Base-by-base conservation (phyloP, 192 early-diverging fungal species). In the Coemansia biformis region DNA sequence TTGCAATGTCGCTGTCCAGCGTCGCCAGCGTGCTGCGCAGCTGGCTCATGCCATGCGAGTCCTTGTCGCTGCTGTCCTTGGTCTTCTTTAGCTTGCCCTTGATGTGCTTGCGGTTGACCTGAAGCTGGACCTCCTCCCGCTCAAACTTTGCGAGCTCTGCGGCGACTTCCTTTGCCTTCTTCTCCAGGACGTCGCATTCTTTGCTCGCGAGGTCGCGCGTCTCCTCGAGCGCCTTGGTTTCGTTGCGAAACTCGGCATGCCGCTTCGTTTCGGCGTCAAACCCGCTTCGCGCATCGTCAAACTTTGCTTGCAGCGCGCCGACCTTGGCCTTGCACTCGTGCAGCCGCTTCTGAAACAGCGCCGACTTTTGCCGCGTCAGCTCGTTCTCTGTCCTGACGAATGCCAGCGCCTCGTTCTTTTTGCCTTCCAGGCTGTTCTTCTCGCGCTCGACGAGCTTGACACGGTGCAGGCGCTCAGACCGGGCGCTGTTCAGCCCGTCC, bases 371-470 rank as follows among this genome's bases (percentile, higher is more conserved):
- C 17, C 57, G 44, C 15, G 80, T 67, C 38, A 94, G 66, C 22
- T 80, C 78, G 66, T 94, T 96, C 56, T 92, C 92, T 11, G 83
- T 77, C 44, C 83, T 75, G 14, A 96, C 53, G 48, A 83, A 97
- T 14, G 63, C 57, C 43, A 89, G 84, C 2, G 91, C 93, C 59
- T 93, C 91, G 48, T 78, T 60, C 67, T 88, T 91, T 55, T 78
- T 79, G 16, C 75, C 80, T 78, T 93, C 86, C 26, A 97, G 68
- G 17, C 78, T 58, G 30, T 83, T 77, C 63, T 83, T 88, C 45
- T 98, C 93, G 51, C 86, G 88, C 56, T 95, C 89, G 5, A 93
- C 88, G 39, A 88, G 83, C 56, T 92, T 92, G 34, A 93, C 81
- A 8, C 89, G 80, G 23, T 83, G 83, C 33, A 98, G 72, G 44